Evolutionary conservation across 2,329 filamentous ascomycete genomes (phyloP).

Genomic region (Aspergillus spinulosporus): DNA sequence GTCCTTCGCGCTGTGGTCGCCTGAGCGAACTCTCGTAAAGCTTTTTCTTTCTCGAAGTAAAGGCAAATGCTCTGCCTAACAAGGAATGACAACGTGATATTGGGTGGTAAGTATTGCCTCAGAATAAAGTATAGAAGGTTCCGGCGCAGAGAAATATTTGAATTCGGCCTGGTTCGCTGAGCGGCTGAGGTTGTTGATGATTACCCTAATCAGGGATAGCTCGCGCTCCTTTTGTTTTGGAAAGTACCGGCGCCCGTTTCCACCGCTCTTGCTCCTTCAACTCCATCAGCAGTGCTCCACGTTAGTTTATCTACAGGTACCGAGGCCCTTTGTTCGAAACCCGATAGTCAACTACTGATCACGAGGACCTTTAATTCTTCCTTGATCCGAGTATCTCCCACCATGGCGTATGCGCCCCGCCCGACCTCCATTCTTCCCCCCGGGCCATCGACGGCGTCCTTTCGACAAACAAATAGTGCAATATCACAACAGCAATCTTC

Average conservation of each 20-base stretch:
- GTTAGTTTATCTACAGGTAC: too few relatives aligned
- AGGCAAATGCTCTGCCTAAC: too few relatives aligned
- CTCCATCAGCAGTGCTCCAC: too few relatives aligned
- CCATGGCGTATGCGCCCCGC: conserved; percentile 41
- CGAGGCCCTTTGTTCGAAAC: too few relatives aligned
- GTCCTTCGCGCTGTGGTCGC: background rate
- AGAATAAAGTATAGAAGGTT: too few relatives aligned
- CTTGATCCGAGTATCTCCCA: background rate
- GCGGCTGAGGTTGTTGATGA: conserved; percentile 38
- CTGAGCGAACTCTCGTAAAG: background rate
- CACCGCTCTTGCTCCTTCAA: background rate
- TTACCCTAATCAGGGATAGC: conserved; percentile 38
- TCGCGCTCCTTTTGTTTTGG: conserved; percentile 8
- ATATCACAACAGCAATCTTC: conserved; percentile 53
- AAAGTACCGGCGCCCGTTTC: background rate
- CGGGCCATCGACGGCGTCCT: conserved; percentile 28
- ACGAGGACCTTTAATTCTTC: too few relatives aligned
- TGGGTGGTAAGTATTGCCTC: too few relatives aligned
- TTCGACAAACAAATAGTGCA: conserved; percentile 35
- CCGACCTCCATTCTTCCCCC: conserved; percentile 36
- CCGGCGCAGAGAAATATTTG: too few relatives aligned
- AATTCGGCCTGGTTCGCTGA: too few relatives aligned
- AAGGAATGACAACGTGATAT: too few relatives aligned
- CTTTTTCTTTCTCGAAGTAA: background rate
- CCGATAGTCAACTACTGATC: too few relatives aligned